These are phyloP conservation scores for Colletotrichum liaoningense DNA, from an alignment of 2,329 filamentous ascomycete genomes.

Conservation along the genomic window DNA sequence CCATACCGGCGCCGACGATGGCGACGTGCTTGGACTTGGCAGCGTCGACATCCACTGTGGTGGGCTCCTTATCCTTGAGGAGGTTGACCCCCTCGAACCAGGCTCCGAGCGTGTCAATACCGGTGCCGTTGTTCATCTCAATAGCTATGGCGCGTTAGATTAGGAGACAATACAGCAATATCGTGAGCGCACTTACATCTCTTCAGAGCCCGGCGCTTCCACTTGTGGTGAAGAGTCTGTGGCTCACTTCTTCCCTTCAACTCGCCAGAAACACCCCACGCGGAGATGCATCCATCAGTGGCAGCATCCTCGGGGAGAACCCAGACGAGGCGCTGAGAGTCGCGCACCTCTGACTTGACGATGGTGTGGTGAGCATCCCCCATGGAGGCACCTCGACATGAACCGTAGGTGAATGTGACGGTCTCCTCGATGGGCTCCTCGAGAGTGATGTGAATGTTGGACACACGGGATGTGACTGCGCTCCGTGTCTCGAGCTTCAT, in stretches of 20 bases:
- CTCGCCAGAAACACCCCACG: slow-evolving; percentile 46
- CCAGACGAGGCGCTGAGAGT: slow-evolving; percentile 41
- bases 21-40: slow-evolving; percentile 70
- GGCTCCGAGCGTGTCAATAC: slow-evolving; percentile 61
- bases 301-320: slow-evolving; percentile 39
- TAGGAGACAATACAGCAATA: slow-evolving; percentile 3
- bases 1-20: slow-evolving; percentile 75
- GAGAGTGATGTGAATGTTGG: slow-evolving; percentile 43
- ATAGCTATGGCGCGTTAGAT: slow-evolving; percentile 45
- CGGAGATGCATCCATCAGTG: slow-evolving; percentile 52
- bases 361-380: slow-evolving; percentile 39
- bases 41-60: slow-evolving; percentile 60
- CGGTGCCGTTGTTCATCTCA: slow-evolving; percentile 62
- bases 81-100: slow-evolving; percentile 76
- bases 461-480: slow-evolving; percentile 47
- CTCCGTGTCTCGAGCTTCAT: slow-evolving; percentile 49
- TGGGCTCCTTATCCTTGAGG: slow-evolving; percentile 65
- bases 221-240: slow-evolving; percentile 44
- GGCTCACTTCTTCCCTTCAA: slow-evolving; percentile 50
- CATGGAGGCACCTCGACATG: slow-evolving; percentile 33
- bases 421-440: slow-evolving; percentile 34
- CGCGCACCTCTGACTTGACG: slow-evolving; percentile 32
- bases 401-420: slow-evolving; percentile 40
- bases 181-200: slow-evolving; percentile 28
- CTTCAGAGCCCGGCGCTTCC: slow-evolving; percentile 38